A percentile compares a stretch with the other conserved stretches of the same genome.
These are phyloP conservation scores for Calendula officinalis DNA, from an alignment of 129 eudicot genomes.

Conservation along the genomic window DNA sequence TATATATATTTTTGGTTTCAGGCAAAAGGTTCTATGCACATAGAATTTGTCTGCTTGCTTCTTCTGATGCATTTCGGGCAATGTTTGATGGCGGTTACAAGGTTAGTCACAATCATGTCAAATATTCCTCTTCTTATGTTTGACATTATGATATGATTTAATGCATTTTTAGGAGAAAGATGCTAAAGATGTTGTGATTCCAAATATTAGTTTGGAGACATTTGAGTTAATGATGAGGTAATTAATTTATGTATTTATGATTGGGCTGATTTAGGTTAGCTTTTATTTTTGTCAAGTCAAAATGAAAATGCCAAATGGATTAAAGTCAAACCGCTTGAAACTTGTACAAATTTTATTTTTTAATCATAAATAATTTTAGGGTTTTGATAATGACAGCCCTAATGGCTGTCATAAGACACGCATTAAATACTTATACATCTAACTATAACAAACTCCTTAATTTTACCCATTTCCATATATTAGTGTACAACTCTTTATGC, in stretches of 20 bases:
- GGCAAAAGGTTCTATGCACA: constrained; percentile 82
- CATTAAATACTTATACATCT: too few relatives aligned
- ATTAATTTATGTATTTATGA: neutral
- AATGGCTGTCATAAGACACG: too few relatives aligned
- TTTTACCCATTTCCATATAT: too few relatives aligned
- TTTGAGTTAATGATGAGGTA: constrained; percentile 98
- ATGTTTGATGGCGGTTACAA: constrained; percentile 90
- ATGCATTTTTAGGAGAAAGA: constrained; percentile 66
- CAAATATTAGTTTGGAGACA: constrained; percentile 83
- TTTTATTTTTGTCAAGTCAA: neutral
- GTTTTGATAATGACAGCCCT: too few relatives aligned
- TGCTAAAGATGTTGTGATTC: constrained; percentile 79
- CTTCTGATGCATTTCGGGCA: constrained; percentile 90
- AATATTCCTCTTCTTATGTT: neutral
- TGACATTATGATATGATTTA: constrained; percentile 7
- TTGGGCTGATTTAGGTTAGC: neutral
- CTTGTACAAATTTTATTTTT: neutral
- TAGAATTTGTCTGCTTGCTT: constrained; percentile 81
- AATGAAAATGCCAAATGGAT: too few relatives aligned
- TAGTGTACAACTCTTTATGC: too few relatives aligned
- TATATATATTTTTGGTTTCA: constrained; percentile 22
- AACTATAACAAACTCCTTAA: too few relatives aligned
- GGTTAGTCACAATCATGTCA: constrained; percentile 40
- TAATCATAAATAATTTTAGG: neutral
- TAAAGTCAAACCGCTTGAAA: too few relatives aligned